Conservation (phyloP, 2,329 filamentous ascomycete species). For the Venturiaceae sp. region DNA sequence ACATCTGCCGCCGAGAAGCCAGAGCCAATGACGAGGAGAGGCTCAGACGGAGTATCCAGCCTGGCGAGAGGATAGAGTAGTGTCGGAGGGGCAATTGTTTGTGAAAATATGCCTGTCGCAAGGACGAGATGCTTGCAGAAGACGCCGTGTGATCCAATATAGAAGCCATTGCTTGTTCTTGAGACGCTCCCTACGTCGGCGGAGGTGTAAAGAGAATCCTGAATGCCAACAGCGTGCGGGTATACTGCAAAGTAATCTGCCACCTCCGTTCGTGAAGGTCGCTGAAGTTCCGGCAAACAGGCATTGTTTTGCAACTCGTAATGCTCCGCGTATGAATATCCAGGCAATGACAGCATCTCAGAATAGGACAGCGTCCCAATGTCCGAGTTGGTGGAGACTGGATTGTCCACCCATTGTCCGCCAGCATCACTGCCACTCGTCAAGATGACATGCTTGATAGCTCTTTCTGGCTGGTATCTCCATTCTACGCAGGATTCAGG, state of each 20-base stretch:
- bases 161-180: slow-evolving; percentile 36
- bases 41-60: slow-evolving; percentile 17
- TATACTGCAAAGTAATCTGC: slow-evolving; percentile 47
- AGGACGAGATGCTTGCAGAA: slow-evolving; percentile 47
- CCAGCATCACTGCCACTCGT: slow-evolving; percentile 42
- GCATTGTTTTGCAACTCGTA: slow-evolving; percentile 31
- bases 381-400: slow-evolving; percentile 41
- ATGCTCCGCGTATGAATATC: slow-evolving; percentile 47
- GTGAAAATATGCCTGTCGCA: slow-evolving; percentile 49
- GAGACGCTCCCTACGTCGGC: slow-evolving; percentile 33
- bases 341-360: slow-evolving; percentile 50
- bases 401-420: slow-evolving; percentile 51
- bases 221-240: slow-evolving; percentile 42
- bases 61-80: slow-evolving; percentile 35
- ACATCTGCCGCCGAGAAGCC: slow-evolving; percentile 54
- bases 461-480: slow-evolving; percentile 39
- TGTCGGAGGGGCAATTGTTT: slow-evolving; percentile 40
- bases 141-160: slow-evolving; percentile 41
- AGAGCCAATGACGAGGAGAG: slow-evolving; percentile 49
- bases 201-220: slow-evolving; percentile 34
- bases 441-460: slow-evolving; percentile 44
- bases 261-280: slow-evolving; percentile 45
- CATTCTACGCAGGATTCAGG: slow-evolving; percentile 44
- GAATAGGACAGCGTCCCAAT: slow-evolving; percentile 53
- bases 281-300: slow-evolving; percentile 39